Evolutionary conservation across 192 early-diverging fungal species (phyloP).

Genomic region (Coemansia sp.): DNA sequence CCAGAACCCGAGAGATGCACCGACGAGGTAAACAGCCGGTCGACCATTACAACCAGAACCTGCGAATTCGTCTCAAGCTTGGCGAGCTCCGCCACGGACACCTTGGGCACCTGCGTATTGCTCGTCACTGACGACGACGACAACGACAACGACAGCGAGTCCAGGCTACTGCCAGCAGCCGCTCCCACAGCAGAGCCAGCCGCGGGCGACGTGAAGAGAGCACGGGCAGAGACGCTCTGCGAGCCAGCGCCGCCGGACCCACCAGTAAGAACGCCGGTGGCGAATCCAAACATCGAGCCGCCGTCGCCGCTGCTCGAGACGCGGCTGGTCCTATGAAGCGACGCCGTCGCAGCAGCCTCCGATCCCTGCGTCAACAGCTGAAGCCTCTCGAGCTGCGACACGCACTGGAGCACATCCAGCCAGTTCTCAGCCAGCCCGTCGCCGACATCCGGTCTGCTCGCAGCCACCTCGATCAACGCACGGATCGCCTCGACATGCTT

Average conservation of each 20-base stretch:
- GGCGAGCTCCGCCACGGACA: slow-evolving; percentile 63
- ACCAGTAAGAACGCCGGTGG: slow-evolving; percentile 14
- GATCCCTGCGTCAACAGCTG: slow-evolving; percentile 60
- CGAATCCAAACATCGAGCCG: slow-evolving; percentile 25
- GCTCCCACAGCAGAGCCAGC: slow-evolving; percentile 39
- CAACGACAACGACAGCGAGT: slow-evolving; percentile 22
- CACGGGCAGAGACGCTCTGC: slow-evolving; percentile 36
- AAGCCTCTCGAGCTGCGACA: slow-evolving; percentile 85
- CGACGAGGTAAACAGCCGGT: slow-evolving; percentile 80
- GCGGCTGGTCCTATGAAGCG: background rate
- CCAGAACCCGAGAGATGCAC: slow-evolving; percentile 74
- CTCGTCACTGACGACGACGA: background rate
- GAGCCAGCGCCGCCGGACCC: background rate
- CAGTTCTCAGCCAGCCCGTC: slow-evolving; percentile 67
- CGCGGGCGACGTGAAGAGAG: slow-evolving; percentile 65
- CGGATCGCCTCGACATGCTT: slow-evolving; percentile 93
- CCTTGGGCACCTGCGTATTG: slow-evolving; percentile 67
- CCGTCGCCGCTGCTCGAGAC: slow-evolving; percentile 10
- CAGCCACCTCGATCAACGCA: slow-evolving; percentile 76
- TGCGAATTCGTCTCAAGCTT: slow-evolving; percentile 66
- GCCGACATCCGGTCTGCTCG: slow-evolving; percentile 55
- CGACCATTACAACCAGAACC: slow-evolving; percentile 72
- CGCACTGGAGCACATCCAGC: slow-evolving; percentile 78
- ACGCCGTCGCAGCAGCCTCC: slow-evolving; percentile 11
- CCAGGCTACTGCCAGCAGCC: slow-evolving; percentile 60